Evolutionary conservation across 2,329 filamentous ascomycete genomes (phyloP), one percentile per base, ranked within the genome.

Genomic region (Aspergillus candidus): DNA sequence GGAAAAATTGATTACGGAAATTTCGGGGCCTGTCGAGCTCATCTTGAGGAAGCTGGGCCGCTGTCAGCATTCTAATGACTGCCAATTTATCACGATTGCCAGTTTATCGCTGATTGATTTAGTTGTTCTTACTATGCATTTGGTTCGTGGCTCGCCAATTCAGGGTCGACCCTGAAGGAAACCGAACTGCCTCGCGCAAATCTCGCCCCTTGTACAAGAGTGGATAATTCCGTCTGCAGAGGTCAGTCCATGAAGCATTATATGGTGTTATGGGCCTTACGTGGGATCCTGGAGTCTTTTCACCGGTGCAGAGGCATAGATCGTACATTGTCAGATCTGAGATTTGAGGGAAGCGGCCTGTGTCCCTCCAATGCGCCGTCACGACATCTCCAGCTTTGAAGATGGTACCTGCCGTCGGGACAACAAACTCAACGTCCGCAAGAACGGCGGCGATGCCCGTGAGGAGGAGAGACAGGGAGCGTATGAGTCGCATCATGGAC

Each of bases 251-350:
- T 14, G 15, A 6, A 14, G 13, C 5, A 15, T 13, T 11, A 7
- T 4, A 35, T 37, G 17, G 17, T n/a, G 31, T 27, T 2, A 15
- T 11, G 30, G 6, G 35, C 58, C 54, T 46, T 63, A 79, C 72
- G 67, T 73, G 69, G 47, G 68, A 66, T 43, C 61, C 65, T 13
- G 63, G 67, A 2, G 68, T 64, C 57, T 82, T 78, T 36, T 80
- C 78, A 43, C 82, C 82, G 6, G 78, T 75, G 55, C 78, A 79
- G 15, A 86, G 66, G 52, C 75, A 77, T 38, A 86, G 62, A 48
- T 77, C 68, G 60, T 80, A 86, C 13, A 71, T 69, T 2, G 66
- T 60, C 34, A 82, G 67, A 44, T 76, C 70, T 6, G 72, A 57
- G 31, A 81, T 59, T 3, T 65, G 57, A 2, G 79, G 78, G 35